These are phyloP conservation scores for Diutina sp. DNA, from an alignment of 1,139 yeast genomes.

Conservation along the genomic window DNA sequence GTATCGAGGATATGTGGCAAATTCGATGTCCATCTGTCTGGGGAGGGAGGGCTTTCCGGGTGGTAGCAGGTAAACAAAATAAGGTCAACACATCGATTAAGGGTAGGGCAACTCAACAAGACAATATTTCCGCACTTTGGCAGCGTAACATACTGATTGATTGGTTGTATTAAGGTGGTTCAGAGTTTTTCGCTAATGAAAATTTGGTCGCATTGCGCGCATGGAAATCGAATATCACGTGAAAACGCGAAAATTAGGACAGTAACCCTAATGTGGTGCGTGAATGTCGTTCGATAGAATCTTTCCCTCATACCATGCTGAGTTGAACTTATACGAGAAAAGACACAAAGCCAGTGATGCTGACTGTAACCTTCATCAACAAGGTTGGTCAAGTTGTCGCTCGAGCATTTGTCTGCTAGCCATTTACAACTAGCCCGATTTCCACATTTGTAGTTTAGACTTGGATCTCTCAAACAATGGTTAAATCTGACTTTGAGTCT, in stretches of 20 bases:
- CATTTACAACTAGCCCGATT: no score
- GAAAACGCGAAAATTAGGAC: background rate
- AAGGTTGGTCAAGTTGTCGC: no score
- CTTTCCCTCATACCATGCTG: no score
- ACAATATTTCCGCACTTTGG: background rate
- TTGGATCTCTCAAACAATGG: no score
- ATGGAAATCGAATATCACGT: background rate
- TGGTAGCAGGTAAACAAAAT: background rate
- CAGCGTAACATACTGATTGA: slow-evolving; percentile 1
- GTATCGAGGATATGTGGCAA: background rate
- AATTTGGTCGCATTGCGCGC: background rate
- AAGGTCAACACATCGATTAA: background rate
- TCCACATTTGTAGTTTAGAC: no score
- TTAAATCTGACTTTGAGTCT: no score
- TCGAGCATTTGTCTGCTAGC: no score
- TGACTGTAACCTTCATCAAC: no score
- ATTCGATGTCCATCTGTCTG: background rate
- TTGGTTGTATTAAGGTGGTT: background rate
- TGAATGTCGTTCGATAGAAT: background rate
- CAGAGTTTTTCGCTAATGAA: background rate
- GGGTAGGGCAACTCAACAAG: background rate
- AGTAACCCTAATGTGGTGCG: background rate
- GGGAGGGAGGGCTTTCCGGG: background rate
- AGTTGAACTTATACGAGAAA: no score
- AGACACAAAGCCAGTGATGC: no score